A percentile compares a stretch with the other conserved stretches of the same genome.
Conservation (phyloP, 1,284 basidiomycete genomes). For the Heliocybe sulcata region DNA sequence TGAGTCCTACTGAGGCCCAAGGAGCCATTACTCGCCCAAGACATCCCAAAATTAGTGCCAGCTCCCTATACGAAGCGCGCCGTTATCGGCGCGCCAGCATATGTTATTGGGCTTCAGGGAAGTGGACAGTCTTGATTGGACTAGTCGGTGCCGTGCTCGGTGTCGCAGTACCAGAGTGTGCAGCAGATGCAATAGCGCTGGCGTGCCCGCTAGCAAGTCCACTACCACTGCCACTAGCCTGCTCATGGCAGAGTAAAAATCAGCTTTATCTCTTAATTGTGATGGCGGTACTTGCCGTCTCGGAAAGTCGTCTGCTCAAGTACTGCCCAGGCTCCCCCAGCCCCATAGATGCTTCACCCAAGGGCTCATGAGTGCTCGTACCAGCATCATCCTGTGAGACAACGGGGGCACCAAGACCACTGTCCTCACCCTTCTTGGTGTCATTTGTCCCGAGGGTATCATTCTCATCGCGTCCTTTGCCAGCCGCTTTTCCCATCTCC, state of each 20-base stretch:
- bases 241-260: not conserved
- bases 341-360: constrained; percentile 1
- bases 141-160: not conserved
- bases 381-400: not conserved
- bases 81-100: constrained; percentile 16
- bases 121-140: constrained; percentile 16
- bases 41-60: not conserved
- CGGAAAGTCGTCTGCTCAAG: not conserved
- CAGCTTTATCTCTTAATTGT: not conserved
- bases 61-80: not conserved
- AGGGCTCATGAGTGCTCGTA: not conserved
- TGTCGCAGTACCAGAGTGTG: not conserved
- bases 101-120: constrained; percentile 30
- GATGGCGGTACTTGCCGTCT: not conserved
- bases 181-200: not conserved
- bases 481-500: not conserved
- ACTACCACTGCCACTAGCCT: not conserved
- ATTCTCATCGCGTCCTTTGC: not conserved
- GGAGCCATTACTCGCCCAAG: not conserved
- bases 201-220: not conserved
- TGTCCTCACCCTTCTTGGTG: not conserved
- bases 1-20: not conserved
- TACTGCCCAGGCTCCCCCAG: not conserved
- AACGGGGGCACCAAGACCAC: not conserved
- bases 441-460: not conserved